Evolutionary conservation across 2,329 filamentous ascomycete species (phyloP), one percentile per base, ranked within the genome.

Genomic region (Drechslerella dactyloides): DNA sequence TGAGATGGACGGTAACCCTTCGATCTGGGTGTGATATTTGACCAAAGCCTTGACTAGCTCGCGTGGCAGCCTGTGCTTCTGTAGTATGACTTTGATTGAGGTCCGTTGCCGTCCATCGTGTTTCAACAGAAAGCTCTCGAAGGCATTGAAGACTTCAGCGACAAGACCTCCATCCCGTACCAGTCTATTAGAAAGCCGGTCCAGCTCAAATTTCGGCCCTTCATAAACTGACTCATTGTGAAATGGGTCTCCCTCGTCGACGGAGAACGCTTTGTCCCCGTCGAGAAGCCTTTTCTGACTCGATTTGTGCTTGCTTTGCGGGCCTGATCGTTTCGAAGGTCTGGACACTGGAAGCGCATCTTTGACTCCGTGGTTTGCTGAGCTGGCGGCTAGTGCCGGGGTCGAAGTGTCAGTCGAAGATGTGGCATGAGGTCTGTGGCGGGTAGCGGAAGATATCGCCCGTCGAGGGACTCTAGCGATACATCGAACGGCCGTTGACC

Each of bases 1-100:
- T 10, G 60, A 58, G 5, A 70, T 33, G 19, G 66, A 64, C 23
- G 66, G 66, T 10, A 70, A 37, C 13, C 53, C 66, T 51, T 64
- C 66, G 17, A 64, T 30, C 42, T 51, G 44, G 21, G 56, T 37
- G 17, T 56, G 66, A 19, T 64, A 44, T 11, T 70, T 42, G 4
- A 70, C 64, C 21, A 70, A 15, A 10, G 53, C 24, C 1, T 35
- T 23, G 15, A 70, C 42, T 8, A 70, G 42, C 11, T 48, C 19
- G 4, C 40, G 24, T 21, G 59, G 66, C n/a, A 70, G 51, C 11
- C 51, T 40, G 17, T 64, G 59, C n/a, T 70, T 30, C 17, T 57
- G 15, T 1, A 69, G 52, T 58, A 62, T 69, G 5, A 69, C 52
- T 15, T 40, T 69, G 11, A 60, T 27, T 6, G 65, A 50, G 3